Conservation (phyloP, 768 basidiomycete genomes). For the Serendipita sp. region DNA sequence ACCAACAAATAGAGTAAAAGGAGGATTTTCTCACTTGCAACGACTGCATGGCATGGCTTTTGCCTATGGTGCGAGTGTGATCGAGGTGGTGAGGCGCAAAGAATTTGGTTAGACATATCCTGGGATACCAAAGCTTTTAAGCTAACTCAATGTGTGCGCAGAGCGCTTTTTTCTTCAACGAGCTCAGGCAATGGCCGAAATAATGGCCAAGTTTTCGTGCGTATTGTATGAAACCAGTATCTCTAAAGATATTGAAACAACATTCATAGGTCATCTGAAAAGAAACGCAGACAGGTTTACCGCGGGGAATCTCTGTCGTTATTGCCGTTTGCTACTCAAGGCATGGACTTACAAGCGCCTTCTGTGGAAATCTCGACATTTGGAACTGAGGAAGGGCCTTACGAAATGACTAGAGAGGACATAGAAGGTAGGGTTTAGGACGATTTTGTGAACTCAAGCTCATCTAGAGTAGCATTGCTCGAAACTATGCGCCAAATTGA, state of each 20-base stretch:
- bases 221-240: conserved; percentile 15
- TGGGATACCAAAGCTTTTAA: conserved; percentile 2
- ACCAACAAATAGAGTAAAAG: conserved; percentile 26
- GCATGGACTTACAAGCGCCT: conserved; percentile 69
- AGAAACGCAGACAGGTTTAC: conserved; percentile 71
- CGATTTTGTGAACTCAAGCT: conserved; percentile 8
- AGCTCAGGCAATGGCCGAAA: conserved; percentile 63
- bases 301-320: conserved; percentile 69
- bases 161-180: conserved; percentile 69
- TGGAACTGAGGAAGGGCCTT: conserved; percentile 42
- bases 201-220: conserved; percentile 78
- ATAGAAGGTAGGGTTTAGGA: conserved; percentile 42
- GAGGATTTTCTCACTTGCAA: conserved; percentile 80
- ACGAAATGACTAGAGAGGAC: conserved; percentile 51
- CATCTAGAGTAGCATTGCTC: conserved; percentile 34
- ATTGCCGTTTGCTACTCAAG: conserved; percentile 69
- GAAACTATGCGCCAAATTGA: conserved; percentile 51
- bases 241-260: conserved; percentile 4
- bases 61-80: conserved; percentile 78
- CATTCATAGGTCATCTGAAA: conserved; percentile 45
- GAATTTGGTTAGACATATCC: conserved; percentile 51
- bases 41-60: conserved; percentile 80
- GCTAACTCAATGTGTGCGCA: conserved; percentile 17
- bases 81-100: conserved; percentile 80
- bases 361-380: conserved; percentile 63